phyloP scores from a whole-genome alignment of 192 early-diverging fungal species.

The Coemansia reversa region DNA sequence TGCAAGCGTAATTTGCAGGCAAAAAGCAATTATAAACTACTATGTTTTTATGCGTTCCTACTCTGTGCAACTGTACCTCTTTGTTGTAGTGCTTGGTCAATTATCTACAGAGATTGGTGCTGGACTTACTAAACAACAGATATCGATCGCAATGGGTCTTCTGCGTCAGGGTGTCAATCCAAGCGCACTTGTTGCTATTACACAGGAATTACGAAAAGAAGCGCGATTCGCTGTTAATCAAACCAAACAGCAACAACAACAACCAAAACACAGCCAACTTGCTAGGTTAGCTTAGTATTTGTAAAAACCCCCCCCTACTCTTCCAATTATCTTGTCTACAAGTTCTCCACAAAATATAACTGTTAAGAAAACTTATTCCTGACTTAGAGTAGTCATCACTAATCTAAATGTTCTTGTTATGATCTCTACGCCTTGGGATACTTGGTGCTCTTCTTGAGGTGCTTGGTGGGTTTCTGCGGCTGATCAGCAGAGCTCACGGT shows the following conservation, averaged over 20 bases:
- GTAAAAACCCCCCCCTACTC: background rate
- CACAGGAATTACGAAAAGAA: slow-evolving; percentile 44
- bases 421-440: no score
- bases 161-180: slow-evolving; percentile 50
- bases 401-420: no score
- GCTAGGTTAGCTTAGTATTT: background rate
- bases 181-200: slow-evolving; percentile 43
- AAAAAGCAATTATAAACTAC: background rate
- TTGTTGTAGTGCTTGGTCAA: slow-evolving; percentile 37
- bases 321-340: background rate
- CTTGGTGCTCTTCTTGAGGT: no score
- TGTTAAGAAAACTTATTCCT: no score
- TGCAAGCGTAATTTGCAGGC: background rate
- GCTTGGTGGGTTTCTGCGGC: no score
- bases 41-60: slow-evolving; percentile 1
- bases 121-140: slow-evolving; percentile 43
- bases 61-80: background rate
- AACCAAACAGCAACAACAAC: slow-evolving; percentile 1
- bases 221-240: slow-evolving; percentile 11
- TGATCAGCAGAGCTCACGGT: no score
- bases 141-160: slow-evolving; percentile 38
- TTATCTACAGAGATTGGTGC: slow-evolving; percentile 37
- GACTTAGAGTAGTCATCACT: no score
- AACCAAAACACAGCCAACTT: background rate
- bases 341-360: no score